Evolutionary conservation across 768 basidiomycete genomes (phyloP).

Genomic region (Collybia sp.): DNA sequence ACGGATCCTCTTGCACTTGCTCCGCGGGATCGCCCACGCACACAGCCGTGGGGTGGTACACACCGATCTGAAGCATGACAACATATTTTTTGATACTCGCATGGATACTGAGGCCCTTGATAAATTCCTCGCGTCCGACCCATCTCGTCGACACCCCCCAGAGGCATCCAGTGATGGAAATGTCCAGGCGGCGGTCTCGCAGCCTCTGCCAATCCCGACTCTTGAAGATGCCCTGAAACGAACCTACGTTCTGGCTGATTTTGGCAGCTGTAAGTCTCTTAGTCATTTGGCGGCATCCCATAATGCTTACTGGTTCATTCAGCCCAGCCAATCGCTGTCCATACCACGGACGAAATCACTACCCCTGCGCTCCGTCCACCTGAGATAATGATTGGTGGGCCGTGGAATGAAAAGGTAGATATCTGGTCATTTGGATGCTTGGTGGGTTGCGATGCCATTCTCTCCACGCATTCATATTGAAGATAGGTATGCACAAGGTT

Average conservation of each 20-base stretch:
- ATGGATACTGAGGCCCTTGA: constrained; percentile 5
- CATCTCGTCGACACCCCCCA: constrained; percentile 13
- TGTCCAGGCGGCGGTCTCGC: constrained; percentile 18
- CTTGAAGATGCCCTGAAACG: constrained; percentile 12
- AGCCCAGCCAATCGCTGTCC: constrained; percentile 11
- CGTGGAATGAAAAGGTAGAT: constrained; percentile 22
- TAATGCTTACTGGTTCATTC: background rate
- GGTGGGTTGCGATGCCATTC: constrained; percentile 9
- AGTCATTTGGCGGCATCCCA: too few relatives aligned
- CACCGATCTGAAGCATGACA: constrained; percentile 25
- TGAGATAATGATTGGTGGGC: constrained; percentile 18
- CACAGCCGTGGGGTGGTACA: constrained; percentile 18
- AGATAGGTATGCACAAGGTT: constrained; percentile 4
- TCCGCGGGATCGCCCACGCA: constrained; percentile 16
- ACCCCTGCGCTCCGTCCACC: constrained; percentile 18
- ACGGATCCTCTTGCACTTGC: constrained; percentile 17
- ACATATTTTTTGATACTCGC: constrained; percentile 17
- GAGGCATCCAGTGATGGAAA: constrained; percentile 14
- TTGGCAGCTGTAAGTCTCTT: constrained; percentile 16
- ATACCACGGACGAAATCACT: constrained; percentile 14
- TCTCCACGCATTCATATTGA: background rate
- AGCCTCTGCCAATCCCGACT: constrained; percentile 20
- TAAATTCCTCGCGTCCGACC: constrained; percentile 11
- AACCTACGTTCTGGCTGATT: constrained; percentile 20
- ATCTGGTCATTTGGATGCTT: constrained; percentile 27